A percentile compares a stretch with the other conserved stretches of the same genome.
Evolutionary conservation across 371 early-diverging fungal species (phyloP).

Genomic region (Lichtheimia ramosa): DNA sequence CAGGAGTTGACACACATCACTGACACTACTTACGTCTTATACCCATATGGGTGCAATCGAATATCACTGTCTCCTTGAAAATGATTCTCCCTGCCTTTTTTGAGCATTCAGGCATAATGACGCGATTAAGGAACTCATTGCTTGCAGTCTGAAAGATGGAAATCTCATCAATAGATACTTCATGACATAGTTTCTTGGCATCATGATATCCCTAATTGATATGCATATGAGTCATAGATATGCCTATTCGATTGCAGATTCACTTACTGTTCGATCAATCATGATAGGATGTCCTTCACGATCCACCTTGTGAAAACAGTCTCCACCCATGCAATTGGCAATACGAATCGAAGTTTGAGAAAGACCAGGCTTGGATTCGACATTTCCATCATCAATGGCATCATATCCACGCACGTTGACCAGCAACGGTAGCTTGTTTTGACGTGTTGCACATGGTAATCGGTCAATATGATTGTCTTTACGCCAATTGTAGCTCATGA

Average conservation of each 20-base stretch:
- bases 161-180: conserved; percentile 59
- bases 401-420: conserved; percentile 71
- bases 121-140: conserved; percentile 72
- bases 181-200: conserved; percentile 64
- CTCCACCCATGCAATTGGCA: conserved; percentile 69
- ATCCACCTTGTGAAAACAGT: conserved; percentile 81
- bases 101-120: conserved; percentile 69
- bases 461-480: conserved; percentile 60
- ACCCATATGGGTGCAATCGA: conserved; percentile 78
- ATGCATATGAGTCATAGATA: neutral
- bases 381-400: conserved; percentile 63
- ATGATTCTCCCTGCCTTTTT: conserved; percentile 64
- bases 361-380: conserved; percentile 56
- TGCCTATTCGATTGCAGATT: neutral
- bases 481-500: conserved; percentile 71
- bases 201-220: conserved; percentile 66
- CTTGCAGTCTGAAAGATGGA: conserved; percentile 69
- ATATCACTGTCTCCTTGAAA: conserved; percentile 76
- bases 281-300: conserved; percentile 75
- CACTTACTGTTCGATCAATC: conserved; percentile 74
- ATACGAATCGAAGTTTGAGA: conserved; percentile 63
- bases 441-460: conserved; percentile 61
- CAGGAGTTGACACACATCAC: neutral
- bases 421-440: conserved; percentile 63
- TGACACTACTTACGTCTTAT: conserved; percentile 51